Conservation (phyloP, 306 rosid genomes). For the Lathyrus aphaca region DNA sequence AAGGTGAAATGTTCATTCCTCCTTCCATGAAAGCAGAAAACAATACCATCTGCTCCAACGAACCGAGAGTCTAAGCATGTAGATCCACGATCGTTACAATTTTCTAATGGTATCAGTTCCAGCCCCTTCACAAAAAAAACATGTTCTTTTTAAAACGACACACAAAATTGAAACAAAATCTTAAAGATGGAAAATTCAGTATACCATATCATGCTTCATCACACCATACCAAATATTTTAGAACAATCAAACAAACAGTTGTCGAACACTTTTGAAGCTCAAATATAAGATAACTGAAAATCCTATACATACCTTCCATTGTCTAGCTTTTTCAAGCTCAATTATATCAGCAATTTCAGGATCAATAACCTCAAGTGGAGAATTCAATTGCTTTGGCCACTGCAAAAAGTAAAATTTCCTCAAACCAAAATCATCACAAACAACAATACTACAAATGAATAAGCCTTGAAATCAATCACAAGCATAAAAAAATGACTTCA, state of each 20-base stretch:
- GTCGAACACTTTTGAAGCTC: neutral
- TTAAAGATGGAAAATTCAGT: neutral
- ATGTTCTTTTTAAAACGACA: neutral
- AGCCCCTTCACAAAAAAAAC: constrained; percentile 65
- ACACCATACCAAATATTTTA: neutral
- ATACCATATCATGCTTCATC: neutral
- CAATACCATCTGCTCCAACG: no score
- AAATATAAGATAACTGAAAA: neutral
- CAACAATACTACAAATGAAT: neutral
- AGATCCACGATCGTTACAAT: no score
- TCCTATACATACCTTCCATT: constrained; percentile 73
- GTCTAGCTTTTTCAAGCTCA: constrained; percentile 93
- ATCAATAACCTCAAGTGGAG: constrained; percentile 82
- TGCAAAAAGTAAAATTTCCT: constrained; percentile 29
- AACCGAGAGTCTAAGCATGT: no score
- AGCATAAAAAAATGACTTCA: neutral
- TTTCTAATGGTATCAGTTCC: constrained; percentile 93
- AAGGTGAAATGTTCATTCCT: no score
- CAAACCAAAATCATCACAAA: neutral
- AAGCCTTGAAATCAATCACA: neutral
- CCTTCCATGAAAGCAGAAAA: no score
- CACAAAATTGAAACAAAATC: neutral
- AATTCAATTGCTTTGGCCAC: constrained; percentile 99
- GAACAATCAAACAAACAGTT: constrained; percentile 20
- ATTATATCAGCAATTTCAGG: constrained; percentile 93